Percentiles rank a stretch among this genome's conserved stretches.
These are phyloP conservation scores for Picea glauca DNA, from an alignment of 75 land plant genomes.

Conservation along the genomic window DNA sequence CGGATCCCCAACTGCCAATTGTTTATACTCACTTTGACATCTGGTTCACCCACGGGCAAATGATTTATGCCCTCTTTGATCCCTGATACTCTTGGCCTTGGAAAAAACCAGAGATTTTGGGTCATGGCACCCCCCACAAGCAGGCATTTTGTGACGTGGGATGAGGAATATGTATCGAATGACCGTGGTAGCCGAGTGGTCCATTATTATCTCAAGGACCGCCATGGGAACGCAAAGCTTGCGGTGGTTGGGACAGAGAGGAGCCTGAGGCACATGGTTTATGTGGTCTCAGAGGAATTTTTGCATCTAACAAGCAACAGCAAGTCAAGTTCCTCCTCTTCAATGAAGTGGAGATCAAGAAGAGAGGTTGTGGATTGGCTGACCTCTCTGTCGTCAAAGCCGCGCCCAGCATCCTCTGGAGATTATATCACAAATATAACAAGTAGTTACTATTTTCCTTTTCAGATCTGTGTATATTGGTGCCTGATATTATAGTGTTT, in stretches of 20 bases:
- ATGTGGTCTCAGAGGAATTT: constrained; percentile 29
- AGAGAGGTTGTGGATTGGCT: constrained; percentile 89
- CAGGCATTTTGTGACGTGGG: constrained; percentile 37
- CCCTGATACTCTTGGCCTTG: no score
- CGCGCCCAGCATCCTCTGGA: background rate
- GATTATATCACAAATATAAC: background rate
- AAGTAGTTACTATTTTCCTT: constrained; percentile 7
- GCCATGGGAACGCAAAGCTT: constrained; percentile 37
- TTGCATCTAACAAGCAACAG: constrained; percentile 12
- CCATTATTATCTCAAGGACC: constrained; percentile 55
- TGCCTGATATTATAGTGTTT: background rate
- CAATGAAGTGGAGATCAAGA: constrained; percentile 55
- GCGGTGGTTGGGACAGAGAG: constrained; percentile 85
- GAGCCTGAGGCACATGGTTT: constrained; percentile 74
- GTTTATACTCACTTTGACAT: no score
- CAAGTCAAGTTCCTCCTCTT: constrained; percentile 14
- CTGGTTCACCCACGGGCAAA: no score
- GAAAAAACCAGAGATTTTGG: no score
- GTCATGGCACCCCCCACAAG: no score
- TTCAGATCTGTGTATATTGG: background rate
- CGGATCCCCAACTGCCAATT: no score
- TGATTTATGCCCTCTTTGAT: no score
- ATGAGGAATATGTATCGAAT: constrained; percentile 56
- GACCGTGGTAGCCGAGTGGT: constrained; percentile 67
- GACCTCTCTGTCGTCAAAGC: constrained; percentile 42